These are phyloP conservation scores for Fraxinus nigra DNA, from an alignment of 305 asterid genomes.

Conservation along the genomic window DNA sequence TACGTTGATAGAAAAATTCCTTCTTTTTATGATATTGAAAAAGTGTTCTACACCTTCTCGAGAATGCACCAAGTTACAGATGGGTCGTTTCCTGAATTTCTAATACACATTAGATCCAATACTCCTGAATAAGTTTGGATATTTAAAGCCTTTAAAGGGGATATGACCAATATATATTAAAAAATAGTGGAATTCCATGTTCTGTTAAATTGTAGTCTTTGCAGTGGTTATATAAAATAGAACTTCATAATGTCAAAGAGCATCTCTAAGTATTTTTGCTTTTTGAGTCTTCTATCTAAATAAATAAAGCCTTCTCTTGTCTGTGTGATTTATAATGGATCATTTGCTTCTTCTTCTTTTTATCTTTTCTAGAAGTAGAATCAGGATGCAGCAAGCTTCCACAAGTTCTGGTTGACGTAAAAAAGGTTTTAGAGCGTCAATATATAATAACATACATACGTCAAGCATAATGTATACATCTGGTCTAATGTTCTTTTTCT, in stretches of 20 bases:
- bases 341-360: background rate
- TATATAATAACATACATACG: conserved; percentile 43
- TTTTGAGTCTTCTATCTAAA: background rate
- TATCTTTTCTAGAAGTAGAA: background rate
- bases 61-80: background rate
- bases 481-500: conserved; percentile 70
- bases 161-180: background rate
- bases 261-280: background rate
- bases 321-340: background rate
- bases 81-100: background rate
- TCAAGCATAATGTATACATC: conserved; percentile 72
- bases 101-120: background rate
- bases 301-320: background rate
- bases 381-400: conserved; percentile 15
- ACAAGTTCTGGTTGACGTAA: background rate
- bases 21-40: background rate
- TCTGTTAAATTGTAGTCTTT: background rate
- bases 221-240: background rate
- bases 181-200: background rate
- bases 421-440: background rate
- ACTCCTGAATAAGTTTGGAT: background rate
- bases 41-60: background rate
- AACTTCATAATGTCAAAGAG: background rate
- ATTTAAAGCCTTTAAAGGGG: background rate
- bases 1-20: background rate